phyloP scores from a whole-genome alignment of 768 basidiomycete genomes.

The Fomitopsis pulvina region DNA sequence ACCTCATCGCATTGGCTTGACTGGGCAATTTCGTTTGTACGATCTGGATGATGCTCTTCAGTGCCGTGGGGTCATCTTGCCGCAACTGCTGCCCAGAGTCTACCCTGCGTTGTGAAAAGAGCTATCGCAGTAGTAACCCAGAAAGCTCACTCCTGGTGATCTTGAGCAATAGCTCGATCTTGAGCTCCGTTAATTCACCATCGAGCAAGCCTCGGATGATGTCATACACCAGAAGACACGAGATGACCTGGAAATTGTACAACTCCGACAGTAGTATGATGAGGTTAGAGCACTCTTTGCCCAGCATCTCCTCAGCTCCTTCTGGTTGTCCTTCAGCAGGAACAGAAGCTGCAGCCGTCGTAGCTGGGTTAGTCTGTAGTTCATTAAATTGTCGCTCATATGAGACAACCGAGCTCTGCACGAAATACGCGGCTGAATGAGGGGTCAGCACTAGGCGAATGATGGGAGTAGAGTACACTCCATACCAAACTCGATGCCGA shows the following conservation, averaged over 20 bases:
- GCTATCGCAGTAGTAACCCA: background rate
- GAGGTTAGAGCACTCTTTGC: constrained; percentile 89
- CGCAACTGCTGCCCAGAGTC: constrained; percentile 91
- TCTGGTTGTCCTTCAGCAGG: background rate
- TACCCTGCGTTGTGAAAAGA: constrained; percentile 24
- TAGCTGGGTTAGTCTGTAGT: constrained; percentile 16
- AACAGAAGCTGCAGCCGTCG: background rate
- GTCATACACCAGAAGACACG: constrained; percentile 85
- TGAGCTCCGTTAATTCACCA: constrained; percentile 61
- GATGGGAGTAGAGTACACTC: constrained; percentile 1
- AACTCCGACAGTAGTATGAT: constrained; percentile 84
- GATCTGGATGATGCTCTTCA: constrained; percentile 85
- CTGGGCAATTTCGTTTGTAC: constrained; percentile 67
- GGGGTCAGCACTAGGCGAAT: background rate
- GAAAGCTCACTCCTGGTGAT: constrained; percentile 62
- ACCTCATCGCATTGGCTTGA: constrained; percentile 49
- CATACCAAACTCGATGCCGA: constrained; percentile 87
- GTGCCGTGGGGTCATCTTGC: constrained; percentile 83
- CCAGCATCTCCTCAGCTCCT: constrained; percentile 31
- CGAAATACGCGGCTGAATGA: constrained; percentile 67
- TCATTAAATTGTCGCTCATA: constrained; percentile 55
- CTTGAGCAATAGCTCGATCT: constrained; percentile 83
- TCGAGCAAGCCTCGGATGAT: constrained; percentile 71
- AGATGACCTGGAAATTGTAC: constrained; percentile 94
- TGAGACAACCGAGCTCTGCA: constrained; percentile 60